These are phyloP conservation scores for Macrolepiota fuliginosa DNA, from an alignment of 768 basidiomycete genomes.

Conservation along the genomic window DNA sequence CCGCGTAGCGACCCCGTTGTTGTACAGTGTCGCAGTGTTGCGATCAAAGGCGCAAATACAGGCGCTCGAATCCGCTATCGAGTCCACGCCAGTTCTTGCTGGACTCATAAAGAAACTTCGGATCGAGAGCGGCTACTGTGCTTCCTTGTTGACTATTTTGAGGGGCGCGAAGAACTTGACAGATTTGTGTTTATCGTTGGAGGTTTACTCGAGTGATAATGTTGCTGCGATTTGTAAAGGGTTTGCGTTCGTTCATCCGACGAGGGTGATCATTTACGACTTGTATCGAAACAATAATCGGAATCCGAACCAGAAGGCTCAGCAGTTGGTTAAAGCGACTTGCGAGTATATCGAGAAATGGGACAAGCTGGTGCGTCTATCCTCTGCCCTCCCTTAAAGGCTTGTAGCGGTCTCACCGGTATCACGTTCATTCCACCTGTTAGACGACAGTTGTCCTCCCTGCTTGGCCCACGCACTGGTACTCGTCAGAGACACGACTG, in stretches of 20 bases:
- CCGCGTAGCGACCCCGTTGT: conserved; percentile 24
- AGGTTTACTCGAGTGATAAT: conserved; percentile 7
- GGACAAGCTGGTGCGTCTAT: background rate
- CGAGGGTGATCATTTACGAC: conserved; percentile 4
- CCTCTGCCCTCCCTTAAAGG: background rate
- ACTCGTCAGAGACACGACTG: background rate
- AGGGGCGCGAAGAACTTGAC: background rate
- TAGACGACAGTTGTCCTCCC: background rate
- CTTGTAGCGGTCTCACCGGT: background rate
- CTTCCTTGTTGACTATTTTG: background rate
- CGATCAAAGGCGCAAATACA: conserved; percentile 25
- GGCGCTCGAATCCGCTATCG: conserved; percentile 19
- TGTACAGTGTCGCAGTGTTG: conserved; percentile 24
- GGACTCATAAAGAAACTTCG: conserved; percentile 21
- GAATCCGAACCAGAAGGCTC: background rate
- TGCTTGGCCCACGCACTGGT: background rate
- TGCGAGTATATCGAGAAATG: conserved; percentile 5
- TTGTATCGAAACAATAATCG: background rate
- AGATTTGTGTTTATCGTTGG: conserved; percentile 4
- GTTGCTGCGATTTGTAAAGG: conserved; percentile 1
- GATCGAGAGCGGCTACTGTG: conserved; percentile 22
- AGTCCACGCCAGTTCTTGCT: conserved; percentile 14
- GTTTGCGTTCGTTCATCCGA: background rate
- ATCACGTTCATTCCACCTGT: background rate
- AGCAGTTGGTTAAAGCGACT: background rate